phyloP scores from a whole-genome alignment of 1,284 basidiomycete genomes.

The Fomes fomentarius region DNA sequence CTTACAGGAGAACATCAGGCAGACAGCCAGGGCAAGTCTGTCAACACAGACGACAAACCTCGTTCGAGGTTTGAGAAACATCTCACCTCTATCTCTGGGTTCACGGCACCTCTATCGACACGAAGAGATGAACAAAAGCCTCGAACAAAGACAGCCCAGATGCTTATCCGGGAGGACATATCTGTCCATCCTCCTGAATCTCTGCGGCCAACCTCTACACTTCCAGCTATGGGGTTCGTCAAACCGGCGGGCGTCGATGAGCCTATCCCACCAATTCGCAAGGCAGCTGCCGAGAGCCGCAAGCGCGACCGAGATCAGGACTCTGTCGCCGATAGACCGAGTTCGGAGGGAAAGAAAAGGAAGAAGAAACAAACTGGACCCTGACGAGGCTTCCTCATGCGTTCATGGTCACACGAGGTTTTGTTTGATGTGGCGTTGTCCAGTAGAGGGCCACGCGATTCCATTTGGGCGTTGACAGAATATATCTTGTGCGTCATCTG shows the following conservation, averaged over 20 bases:
- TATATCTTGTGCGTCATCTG: slow-evolving; percentile 15
- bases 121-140: slow-evolving; percentile 28
- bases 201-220: slow-evolving; percentile 9
- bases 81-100: slow-evolving; percentile 36
- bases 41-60: slow-evolving; percentile 11
- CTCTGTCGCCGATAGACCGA: slow-evolving; percentile 5
- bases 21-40: neutral
- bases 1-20: slow-evolving; percentile 3
- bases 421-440: too few relatives aligned
- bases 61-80: slow-evolving; percentile 25
- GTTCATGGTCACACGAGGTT: neutral
- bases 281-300: slow-evolving; percentile 1
- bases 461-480: slow-evolving; percentile 3
- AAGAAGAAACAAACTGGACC: slow-evolving; percentile 27
- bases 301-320: slow-evolving; percentile 28
- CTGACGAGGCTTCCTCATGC: slow-evolving; percentile 6
- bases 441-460: neutral
- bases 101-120: slow-evolving; percentile 26
- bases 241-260: slow-evolving; percentile 61
- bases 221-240: slow-evolving; percentile 41
- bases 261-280: slow-evolving; percentile 31
- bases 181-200: slow-evolving; percentile 27
- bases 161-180: slow-evolving; percentile 52
- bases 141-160: slow-evolving; percentile 47
- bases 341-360: slow-evolving; percentile 26